Evolutionary conservation across 1,139 yeast genomes (phyloP).

Genomic region (Pichia inconspicua): DNA sequence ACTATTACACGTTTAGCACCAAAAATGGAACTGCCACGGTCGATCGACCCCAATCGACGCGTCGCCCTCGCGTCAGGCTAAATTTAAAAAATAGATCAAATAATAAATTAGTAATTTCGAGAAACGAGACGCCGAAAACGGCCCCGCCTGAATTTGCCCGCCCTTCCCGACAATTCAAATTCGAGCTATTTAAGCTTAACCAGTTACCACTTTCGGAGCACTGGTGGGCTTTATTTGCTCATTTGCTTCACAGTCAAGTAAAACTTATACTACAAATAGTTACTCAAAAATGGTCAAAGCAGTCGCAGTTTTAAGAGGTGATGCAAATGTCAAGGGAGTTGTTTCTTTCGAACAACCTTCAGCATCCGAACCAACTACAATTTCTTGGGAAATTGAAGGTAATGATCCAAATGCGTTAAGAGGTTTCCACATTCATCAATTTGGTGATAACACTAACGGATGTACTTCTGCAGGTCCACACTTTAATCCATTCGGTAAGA

Average conservation of each 20-base stretch:
- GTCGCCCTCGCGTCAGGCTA: too few species aligned
- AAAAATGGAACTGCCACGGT: neutral
- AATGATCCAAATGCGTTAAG: constrained; percentile 80
- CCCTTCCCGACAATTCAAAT: neutral
- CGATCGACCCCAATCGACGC: neutral
- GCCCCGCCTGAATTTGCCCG: neutral
- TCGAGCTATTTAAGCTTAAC: neutral
- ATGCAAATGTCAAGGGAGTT: constrained; percentile 76
- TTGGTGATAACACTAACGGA: constrained; percentile 98
- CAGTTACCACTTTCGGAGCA: neutral
- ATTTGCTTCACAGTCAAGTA: neutral
- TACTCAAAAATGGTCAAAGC: constrained; percentile 15
- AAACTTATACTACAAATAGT: neutral
- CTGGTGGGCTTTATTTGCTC: neutral
- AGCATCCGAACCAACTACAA: constrained; percentile 75
- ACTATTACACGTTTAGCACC: too few species aligned
- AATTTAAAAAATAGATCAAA: too few species aligned
- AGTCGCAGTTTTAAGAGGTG: constrained; percentile 97
- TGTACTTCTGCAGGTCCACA: constrained; percentile 99
- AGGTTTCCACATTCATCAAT: constrained; percentile 97
- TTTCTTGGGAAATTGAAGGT: constrained; percentile 82
- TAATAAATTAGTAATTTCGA: neutral
- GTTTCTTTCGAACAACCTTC: constrained; percentile 78
- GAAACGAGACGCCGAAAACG: too few species aligned
- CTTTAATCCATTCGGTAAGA: constrained; percentile 86